A percentile compares a stretch with the other conserved stretches of the same genome.
These are phyloP conservation scores for Turritis glabra DNA, from an alignment of 345 rosid species.

Conservation along the genomic window DNA sequence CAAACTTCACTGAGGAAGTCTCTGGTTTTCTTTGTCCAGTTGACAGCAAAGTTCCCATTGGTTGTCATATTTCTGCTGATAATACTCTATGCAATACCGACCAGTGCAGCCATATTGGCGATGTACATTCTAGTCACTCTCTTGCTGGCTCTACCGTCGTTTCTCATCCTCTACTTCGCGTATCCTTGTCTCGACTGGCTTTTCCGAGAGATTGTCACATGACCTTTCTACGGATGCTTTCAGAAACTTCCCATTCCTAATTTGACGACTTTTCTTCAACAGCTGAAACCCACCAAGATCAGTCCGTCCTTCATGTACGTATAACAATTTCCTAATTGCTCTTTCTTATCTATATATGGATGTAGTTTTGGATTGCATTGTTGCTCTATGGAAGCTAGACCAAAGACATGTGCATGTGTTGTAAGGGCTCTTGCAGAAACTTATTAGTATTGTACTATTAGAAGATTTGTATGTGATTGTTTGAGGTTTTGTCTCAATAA, in stretches of 20 bases:
- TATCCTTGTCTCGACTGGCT: constrained; percentile 93
- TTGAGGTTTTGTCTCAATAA: constrained; percentile 12
- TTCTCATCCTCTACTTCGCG: constrained; percentile 83
- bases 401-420: neutral
- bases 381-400: constrained; percentile 3
- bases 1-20: constrained; percentile 62
- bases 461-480: constrained; percentile 1
- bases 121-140: constrained; percentile 76
- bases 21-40: constrained; percentile 66
- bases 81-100: constrained; percentile 78
- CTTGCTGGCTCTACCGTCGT: constrained; percentile 81
- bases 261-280: constrained; percentile 15
- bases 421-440: constrained; percentile 13
- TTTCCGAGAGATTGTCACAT: constrained; percentile 78
- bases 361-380: constrained; percentile 14
- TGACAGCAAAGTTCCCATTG: constrained; percentile 89
- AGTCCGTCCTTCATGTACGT: constrained; percentile 17
- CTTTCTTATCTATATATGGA: constrained; percentile 9
- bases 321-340: neutral
- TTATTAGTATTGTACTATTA: constrained; percentile 16
- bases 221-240: constrained; percentile 15
- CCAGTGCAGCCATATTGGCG: constrained; percentile 79
- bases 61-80: constrained; percentile 83
- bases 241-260: neutral
- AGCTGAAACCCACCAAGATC: neutral